Base-by-base conservation (phyloP, 768 basidiomycete species). In the Tulasnella sp. region DNA sequence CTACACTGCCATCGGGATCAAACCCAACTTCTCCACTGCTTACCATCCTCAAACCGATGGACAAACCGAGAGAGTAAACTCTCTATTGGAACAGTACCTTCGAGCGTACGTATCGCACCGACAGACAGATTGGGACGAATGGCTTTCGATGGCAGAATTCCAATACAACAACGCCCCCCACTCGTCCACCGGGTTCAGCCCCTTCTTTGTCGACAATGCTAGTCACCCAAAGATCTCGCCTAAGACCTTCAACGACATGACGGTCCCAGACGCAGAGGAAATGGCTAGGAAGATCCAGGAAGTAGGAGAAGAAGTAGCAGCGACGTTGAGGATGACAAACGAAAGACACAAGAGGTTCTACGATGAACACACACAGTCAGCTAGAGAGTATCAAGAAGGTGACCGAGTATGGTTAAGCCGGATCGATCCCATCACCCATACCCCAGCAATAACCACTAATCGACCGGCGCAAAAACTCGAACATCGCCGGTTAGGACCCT, bases 341-440 rank as follows among this genome's bases (percentile, higher is more conserved):
- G 51, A 51, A 27, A 34, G 29, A 8, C 38, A 55, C 9, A n/a
- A 55, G 13, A 3, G 21, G 4, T n/a, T 2, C 53, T 41, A 41
- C 21, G 27, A 55, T 23, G 2, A 19, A 3, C 30, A 55, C 11
- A 2, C 8, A 4, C 21, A 43, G 21, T 3, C 13, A 24, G n/a
- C 19, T 8, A 19, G 5, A 2, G 1, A 48, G 26, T 58, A 27
- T 23, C n/a, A 56, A 26, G 43, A 24, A 2, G 56, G 56, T n/a
- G 56, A 58, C 34, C n/a, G n/a, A 26, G 56, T 58, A 5, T 58
- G 56, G 56, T 38, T 58, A 11, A 13, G 21, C 3, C 17, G 17
- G 4, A 26, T 4, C 7, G 50, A 58, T 32, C n/a, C n/a, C n/a
- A n/a, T n/a, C n/a, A n/a, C n/a, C n/a, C n/a, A n/a, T n/a, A n/a